Percentiles rank a stretch among this genome's conserved stretches.
Evolutionary conservation across 495 filamentous ascomycete species (phyloP).

Genomic region (Aspergillus biplanus): DNA sequence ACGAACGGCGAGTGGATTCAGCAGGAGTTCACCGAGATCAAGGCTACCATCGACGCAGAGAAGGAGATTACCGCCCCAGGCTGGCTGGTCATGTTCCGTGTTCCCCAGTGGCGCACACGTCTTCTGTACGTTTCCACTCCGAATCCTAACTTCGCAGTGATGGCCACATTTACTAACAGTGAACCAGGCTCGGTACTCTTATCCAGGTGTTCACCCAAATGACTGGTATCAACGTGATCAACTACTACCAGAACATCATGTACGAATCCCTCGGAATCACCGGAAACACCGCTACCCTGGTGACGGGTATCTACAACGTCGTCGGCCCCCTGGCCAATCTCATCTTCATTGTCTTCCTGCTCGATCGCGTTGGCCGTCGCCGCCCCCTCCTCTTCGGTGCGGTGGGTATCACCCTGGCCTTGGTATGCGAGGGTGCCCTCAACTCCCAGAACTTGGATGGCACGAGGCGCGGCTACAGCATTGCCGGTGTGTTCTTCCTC

Average conservation of each 20-base stretch:
- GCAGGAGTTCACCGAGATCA: slow-evolving; percentile 51
- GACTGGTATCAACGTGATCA: slow-evolving; percentile 60
- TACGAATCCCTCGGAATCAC: slow-evolving; percentile 60
- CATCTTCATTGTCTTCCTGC: slow-evolving; percentile 48
- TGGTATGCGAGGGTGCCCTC: slow-evolving; percentile 47
- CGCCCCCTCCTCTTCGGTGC: slow-evolving; percentile 46
- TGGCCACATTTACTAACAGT: slow-evolving; percentile 49
- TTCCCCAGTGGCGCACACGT: slow-evolving; percentile 52
- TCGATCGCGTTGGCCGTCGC: slow-evolving; percentile 45
- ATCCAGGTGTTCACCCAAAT: slow-evolving; percentile 50
- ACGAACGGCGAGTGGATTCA: slow-evolving; percentile 52
- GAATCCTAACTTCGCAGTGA: neutral
- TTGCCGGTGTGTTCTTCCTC: slow-evolving; percentile 52
- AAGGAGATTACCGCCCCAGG: slow-evolving; percentile 43
- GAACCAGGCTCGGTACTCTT: slow-evolving; percentile 32
- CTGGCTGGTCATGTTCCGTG: slow-evolving; percentile 54
- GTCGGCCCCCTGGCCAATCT: slow-evolving; percentile 56
- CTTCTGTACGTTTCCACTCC: slow-evolving; percentile 46
- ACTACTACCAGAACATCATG: slow-evolving; percentile 63
- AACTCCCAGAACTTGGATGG: slow-evolving; percentile 45
- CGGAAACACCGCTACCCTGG: slow-evolving; percentile 53
- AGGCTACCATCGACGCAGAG: slow-evolving; percentile 48
- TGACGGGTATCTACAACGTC: slow-evolving; percentile 64
- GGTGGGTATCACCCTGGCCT: slow-evolving; percentile 42
- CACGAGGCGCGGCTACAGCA: slow-evolving; percentile 37